A percentile compares a stretch with the other conserved stretches of the same genome.
Conservation (phyloP, 371 early-diverging fungal genomes). For the Cokeromyces recurvatus region DNA sequence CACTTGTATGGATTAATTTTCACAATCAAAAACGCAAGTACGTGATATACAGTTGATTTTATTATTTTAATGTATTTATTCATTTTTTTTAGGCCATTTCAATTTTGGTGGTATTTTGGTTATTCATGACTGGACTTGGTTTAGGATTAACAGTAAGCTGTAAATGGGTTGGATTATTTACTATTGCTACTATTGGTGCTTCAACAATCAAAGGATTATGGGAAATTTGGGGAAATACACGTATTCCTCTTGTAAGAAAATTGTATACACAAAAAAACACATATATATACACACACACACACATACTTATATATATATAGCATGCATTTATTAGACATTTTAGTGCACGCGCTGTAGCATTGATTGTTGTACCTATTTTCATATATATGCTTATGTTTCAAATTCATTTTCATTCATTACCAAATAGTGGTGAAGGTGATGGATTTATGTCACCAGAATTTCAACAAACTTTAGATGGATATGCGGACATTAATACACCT, state of each 20-base stretch:
- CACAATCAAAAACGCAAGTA: conserved; percentile 47
- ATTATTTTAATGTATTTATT: not conserved
- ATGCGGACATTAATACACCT: conserved; percentile 54
- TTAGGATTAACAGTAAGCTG: conserved; percentile 63
- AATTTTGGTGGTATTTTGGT: conserved; percentile 72
- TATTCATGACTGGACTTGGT: conserved; percentile 60
- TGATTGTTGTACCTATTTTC: conserved; percentile 81
- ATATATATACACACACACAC: too few relatives aligned
- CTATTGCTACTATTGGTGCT: conserved; percentile 78
- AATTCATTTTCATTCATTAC: conserved; percentile 84
- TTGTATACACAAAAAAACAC: not conserved
- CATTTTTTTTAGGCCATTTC: conserved; percentile 48
- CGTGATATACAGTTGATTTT: not conserved
- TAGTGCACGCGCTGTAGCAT: conserved; percentile 64
- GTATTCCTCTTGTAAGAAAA: conserved; percentile 45
- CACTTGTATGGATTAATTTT: conserved; percentile 79
- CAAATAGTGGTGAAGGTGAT: conserved; percentile 90
- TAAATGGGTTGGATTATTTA: conserved; percentile 92
- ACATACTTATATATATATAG: too few relatives aligned
- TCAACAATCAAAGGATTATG: conserved; percentile 82
- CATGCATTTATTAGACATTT: conserved; percentile 68
- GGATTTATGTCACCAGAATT: conserved; percentile 92
- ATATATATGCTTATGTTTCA: conserved; percentile 87
- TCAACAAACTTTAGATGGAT: conserved; percentile 85
- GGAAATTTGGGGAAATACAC: conserved; percentile 76